Percentiles rank a stretch among this genome's conserved stretches.
Evolutionary conservation across 1,139 yeast genomes (phyloP).

Genomic region (Saccharomycopsis hybrid): DNA sequence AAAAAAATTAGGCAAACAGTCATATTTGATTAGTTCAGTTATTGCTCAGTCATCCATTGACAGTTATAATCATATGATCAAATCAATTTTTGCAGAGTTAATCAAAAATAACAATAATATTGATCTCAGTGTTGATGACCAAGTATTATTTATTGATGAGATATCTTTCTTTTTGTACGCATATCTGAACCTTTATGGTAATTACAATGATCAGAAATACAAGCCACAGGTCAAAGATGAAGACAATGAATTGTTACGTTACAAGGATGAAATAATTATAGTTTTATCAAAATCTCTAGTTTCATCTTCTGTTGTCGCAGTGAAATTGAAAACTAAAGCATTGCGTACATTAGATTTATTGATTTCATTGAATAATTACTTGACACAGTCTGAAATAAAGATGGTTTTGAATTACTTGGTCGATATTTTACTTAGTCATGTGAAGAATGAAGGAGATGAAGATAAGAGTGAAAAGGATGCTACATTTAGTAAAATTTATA

Average conservation of each 20-base stretch:
- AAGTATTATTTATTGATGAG: conserved; percentile 54
- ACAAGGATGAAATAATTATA: conserved; percentile 62
- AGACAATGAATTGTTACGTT: conserved; percentile 33
- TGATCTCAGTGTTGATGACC: conserved; percentile 38
- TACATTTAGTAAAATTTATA: conserved; percentile 29
- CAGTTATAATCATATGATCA: conserved; percentile 43
- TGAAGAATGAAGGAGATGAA: conserved; percentile 22
- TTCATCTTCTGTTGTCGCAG: conserved; percentile 59
- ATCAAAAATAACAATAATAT: conserved; percentile 27
- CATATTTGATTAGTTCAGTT: conserved; percentile 52
- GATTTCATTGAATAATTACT: conserved; percentile 39
- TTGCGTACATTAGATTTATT: conserved; percentile 57
- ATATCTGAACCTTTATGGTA: conserved; percentile 28
- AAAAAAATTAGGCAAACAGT: conserved; percentile 52
- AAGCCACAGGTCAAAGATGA: conserved; percentile 20
- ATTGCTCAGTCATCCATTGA: conserved; percentile 40
- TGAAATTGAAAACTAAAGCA: conserved; percentile 60
- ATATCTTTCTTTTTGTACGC: conserved; percentile 50
- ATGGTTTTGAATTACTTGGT: conserved; percentile 62
- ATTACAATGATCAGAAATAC: not conserved
- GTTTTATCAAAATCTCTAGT: conserved; percentile 61
- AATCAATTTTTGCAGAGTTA: conserved; percentile 33
- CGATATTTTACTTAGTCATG: conserved; percentile 44
- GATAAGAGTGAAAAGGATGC: conserved; percentile 29
- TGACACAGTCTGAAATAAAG: conserved; percentile 49